Conservation (phyloP, 2,329 filamentous ascomycete genomes). For the Claviceps paspali region DNA sequence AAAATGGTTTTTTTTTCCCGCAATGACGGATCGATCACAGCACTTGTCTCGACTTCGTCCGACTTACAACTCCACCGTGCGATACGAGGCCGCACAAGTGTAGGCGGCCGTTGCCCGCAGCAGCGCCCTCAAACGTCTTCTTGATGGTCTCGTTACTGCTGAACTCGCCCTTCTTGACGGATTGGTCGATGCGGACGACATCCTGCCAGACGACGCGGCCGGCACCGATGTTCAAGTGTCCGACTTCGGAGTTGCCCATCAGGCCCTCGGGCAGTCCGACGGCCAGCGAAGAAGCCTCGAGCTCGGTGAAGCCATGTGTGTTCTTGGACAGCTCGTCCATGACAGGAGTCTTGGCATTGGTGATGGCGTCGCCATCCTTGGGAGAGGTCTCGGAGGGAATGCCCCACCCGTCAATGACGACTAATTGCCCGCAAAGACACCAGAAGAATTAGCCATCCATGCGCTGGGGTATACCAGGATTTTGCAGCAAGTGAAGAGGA, state of each 20-base stretch:
- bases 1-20: no score
- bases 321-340: slow-evolving; percentile 87
- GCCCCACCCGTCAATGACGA: slow-evolving; percentile 99
- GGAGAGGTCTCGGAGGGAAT: slow-evolving; percentile 67
- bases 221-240: slow-evolving; percentile 95
- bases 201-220: slow-evolving; percentile 98
- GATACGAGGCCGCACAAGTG: slow-evolving; percentile 87
- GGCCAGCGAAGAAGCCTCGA: slow-evolving; percentile 90
- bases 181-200: slow-evolving; percentile 88
- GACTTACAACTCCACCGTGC: slow-evolving; percentile 72
- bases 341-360: slow-evolving; percentile 78
- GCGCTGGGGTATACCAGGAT: slow-evolving; percentile 42
- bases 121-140: slow-evolving; percentile 61
- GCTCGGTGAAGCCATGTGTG: slow-evolving; percentile 72
- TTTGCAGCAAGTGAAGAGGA: slow-evolving; percentile 34
- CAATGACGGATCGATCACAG: no score
- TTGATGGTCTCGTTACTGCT: slow-evolving; percentile 63
- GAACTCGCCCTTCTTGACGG: slow-evolving; percentile 73
- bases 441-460: slow-evolving; percentile 44
- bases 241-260: slow-evolving; percentile 98
- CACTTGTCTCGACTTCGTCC: no score
- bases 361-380: slow-evolving; percentile 86
- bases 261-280: slow-evolving; percentile 91
- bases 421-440: slow-evolving; percentile 34
- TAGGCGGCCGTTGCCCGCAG: slow-evolving; percentile 77